A percentile compares a stretch with the other conserved stretches of the same genome.
Evolutionary conservation across 225 moss, liverwort and hornwort genomes (phyloP).

Genomic region (Anthoceros angustus): DNA sequence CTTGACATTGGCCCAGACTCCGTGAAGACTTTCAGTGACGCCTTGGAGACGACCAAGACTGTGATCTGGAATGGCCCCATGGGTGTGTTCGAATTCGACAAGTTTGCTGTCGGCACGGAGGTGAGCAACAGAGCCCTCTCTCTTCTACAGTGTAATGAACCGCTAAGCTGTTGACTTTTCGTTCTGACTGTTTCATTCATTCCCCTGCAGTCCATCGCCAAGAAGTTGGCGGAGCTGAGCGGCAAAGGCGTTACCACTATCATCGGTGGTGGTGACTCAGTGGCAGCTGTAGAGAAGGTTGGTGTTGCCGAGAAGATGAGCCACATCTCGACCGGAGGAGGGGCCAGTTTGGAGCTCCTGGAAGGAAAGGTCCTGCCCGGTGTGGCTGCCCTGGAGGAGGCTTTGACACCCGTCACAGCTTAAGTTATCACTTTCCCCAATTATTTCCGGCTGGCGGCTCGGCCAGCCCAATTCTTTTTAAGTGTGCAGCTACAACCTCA

Average conservation of each 20-base stretch:
- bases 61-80: slow-evolving; percentile 92
- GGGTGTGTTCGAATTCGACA: slow-evolving; percentile 88
- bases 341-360: slow-evolving; percentile 88
- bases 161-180: neutral
- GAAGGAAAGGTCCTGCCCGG: slow-evolving; percentile 89
- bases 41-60: slow-evolving; percentile 76
- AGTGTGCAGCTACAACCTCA: too few species aligned
- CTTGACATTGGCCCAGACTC: slow-evolving; percentile 91
- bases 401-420: slow-evolving; percentile 2
- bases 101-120: slow-evolving; percentile 42
- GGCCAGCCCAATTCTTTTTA: too few species aligned
- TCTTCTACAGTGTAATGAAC: neutral
- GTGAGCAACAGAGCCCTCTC: neutral
- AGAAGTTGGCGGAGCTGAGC: slow-evolving; percentile 55
- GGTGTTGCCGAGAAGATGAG: slow-evolving; percentile 61
- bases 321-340: slow-evolving; percentile 94
- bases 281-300: slow-evolving; percentile 85
- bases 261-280: slow-evolving; percentile 91
- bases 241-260: slow-evolving; percentile 67
- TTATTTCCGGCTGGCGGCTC: too few species aligned
- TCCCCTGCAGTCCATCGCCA: slow-evolving; percentile 22
- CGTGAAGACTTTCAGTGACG: slow-evolving; percentile 53
- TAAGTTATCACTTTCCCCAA: neutral
- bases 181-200: neutral
- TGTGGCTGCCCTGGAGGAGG: slow-evolving; percentile 61